Evolutionary conservation across 2,329 filamentous ascomycete species (phyloP).

Genomic region (Sarocladium oryzae): DNA sequence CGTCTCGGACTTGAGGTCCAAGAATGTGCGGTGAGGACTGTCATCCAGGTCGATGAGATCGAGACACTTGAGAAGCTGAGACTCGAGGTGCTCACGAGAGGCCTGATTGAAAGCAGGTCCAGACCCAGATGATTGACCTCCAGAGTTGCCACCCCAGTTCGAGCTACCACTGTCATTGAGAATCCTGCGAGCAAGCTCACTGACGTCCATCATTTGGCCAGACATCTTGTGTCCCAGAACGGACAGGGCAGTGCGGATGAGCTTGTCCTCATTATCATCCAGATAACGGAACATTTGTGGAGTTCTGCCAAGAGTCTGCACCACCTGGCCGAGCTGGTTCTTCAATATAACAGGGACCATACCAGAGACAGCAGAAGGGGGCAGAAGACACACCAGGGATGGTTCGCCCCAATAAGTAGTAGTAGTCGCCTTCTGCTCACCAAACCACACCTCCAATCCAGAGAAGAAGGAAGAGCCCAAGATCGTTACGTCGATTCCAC

Average conservation of each 20-base stretch:
- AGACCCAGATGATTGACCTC: constrained; percentile 34
- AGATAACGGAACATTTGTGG: constrained; percentile 63
- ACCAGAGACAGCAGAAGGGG: constrained; percentile 61
- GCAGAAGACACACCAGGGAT: constrained; percentile 72
- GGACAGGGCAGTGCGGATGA: constrained; percentile 61
- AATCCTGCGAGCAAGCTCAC: constrained; percentile 55
- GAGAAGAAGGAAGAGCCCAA: constrained; percentile 74
- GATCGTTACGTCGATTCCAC: constrained; percentile 82
- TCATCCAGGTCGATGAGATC: constrained; percentile 75
- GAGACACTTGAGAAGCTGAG: constrained; percentile 64
- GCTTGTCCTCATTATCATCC: constrained; percentile 62
- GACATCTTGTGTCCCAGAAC: constrained; percentile 60
- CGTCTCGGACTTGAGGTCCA: constrained; percentile 58
- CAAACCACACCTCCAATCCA: constrained; percentile 78
- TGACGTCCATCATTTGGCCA: constrained; percentile 54
- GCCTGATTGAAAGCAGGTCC: constrained; percentile 38
- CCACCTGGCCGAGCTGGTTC: constrained; percentile 25
- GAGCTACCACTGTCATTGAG: constrained; percentile 39
- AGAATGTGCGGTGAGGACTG: constrained; percentile 57
- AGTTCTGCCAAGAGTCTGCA: constrained; percentile 28
- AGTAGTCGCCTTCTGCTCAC: constrained; percentile 55
- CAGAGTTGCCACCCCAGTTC: constrained; percentile 39
- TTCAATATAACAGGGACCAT: constrained; percentile 58
- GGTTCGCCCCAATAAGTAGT: constrained; percentile 77
- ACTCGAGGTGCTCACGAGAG: constrained; percentile 51